These are phyloP conservation scores for Plasmodium cynomolgi DNA, from an alignment of 169 alveolate species.

Conservation along the genomic window DNA sequence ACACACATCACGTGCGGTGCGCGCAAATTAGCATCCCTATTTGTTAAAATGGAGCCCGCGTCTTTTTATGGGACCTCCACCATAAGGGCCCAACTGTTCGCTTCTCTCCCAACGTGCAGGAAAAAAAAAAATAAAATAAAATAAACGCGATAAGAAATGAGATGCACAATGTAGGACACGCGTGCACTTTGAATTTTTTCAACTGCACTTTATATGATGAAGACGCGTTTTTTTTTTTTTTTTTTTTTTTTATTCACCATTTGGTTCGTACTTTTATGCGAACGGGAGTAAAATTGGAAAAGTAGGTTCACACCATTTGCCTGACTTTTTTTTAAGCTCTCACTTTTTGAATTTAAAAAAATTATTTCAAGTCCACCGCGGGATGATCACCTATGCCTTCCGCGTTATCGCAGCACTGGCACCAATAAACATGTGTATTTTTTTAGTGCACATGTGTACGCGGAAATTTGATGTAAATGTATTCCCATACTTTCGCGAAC, in stretches of 20 bases:
- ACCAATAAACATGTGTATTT: too few relatives aligned
- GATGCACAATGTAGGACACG: neutral
- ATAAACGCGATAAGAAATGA: neutral
- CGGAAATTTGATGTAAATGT: neutral
- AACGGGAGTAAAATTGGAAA: neutral
- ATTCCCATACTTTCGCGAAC: neutral
- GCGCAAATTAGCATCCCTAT: neutral
- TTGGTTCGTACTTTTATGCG: neutral
- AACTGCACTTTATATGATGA: neutral
- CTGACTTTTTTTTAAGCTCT: neutral
- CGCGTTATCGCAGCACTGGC: neutral
- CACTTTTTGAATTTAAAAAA: neutral
- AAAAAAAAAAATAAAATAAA: too few relatives aligned
- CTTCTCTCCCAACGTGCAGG: neutral
- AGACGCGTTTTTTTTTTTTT: neutral
- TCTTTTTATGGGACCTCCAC: neutral
- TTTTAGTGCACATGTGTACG: too few relatives aligned
- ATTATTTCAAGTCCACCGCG: neutral
- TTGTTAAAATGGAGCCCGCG: neutral
- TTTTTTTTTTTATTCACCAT: neutral
- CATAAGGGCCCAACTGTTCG: neutral
- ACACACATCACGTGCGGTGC: neutral
- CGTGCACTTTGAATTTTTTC: neutral
- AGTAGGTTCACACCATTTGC: neutral
- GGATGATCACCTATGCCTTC: neutral